Evolutionary conservation across 441 rosid genomes (phyloP).

Genomic region (Biscutella laevigata): DNA sequence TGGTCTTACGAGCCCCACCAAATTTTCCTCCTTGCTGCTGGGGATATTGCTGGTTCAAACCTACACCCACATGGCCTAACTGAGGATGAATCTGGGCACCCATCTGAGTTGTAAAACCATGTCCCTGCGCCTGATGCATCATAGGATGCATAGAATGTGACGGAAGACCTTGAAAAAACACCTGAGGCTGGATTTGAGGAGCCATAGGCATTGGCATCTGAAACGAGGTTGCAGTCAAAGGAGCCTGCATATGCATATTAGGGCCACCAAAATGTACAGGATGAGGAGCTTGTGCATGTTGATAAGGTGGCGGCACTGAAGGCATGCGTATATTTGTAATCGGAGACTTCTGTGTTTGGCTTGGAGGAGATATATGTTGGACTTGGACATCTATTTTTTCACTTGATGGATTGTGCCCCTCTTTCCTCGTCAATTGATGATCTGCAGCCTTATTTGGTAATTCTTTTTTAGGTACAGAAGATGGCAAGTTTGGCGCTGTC

Average conservation of each 20-base stretch:
- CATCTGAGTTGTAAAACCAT: conserved; percentile 57
- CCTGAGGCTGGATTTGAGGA: conserved; percentile 68
- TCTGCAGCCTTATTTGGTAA: conserved; percentile 47
- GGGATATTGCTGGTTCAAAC: conserved; percentile 51
- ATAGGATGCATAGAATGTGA: conserved; percentile 69
- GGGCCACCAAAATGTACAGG: conserved; percentile 63
- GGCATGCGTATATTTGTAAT: conserved; percentile 45
- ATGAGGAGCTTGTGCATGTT: conserved; percentile 55
- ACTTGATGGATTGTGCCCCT: conserved; percentile 38
- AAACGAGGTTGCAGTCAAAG: conserved; percentile 47
- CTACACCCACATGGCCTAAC: conserved; percentile 63
- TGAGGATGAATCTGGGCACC: conserved; percentile 61
- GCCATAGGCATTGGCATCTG: conserved; percentile 71
- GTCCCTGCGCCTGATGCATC: conserved; percentile 80
- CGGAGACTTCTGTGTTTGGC: conserved; percentile 56
- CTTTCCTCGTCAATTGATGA: conserved; percentile 37
- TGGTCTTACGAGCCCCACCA: conserved; percentile 53
- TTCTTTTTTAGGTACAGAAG: conserved; percentile 52
- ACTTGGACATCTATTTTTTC: conserved; percentile 53
- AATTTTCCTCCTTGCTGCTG: conserved; percentile 73
- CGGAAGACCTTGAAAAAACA: conserved; percentile 72
- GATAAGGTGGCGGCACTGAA: conserved; percentile 64
- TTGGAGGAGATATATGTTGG: conserved; percentile 35
- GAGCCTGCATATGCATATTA: conserved; percentile 67
- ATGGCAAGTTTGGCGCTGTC: conserved; percentile 47